These are phyloP conservation scores for Phytophthora aleatoria DNA, from an alignment of 352 stramenopile species.

Conservation along the genomic window DNA sequence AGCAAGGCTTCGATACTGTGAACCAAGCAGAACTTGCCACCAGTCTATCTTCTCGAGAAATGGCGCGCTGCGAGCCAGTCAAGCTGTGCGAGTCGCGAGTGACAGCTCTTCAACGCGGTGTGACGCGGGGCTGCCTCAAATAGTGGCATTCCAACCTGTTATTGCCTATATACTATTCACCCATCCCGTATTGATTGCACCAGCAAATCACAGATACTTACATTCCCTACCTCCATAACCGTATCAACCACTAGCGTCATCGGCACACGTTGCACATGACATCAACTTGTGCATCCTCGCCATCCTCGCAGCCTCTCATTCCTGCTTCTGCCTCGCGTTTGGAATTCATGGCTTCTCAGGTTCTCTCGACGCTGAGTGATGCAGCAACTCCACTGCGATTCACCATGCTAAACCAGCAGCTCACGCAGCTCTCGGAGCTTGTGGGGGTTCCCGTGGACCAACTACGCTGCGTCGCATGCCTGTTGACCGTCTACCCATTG, in stretches of 20 bases:
- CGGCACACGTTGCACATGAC: constrained; percentile 25
- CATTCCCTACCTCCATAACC: not conserved
- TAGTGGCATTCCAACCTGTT: constrained; percentile 3
- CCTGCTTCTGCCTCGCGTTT: constrained; percentile 13
- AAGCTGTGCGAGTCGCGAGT: constrained; percentile 3
- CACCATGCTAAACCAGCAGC: constrained; percentile 48
- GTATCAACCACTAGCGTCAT: constrained; percentile 20
- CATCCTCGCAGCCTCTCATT: constrained; percentile 31
- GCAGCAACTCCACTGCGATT: constrained; percentile 61
- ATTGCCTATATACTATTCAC: constrained; percentile 4
- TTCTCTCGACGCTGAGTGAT: constrained; percentile 31
- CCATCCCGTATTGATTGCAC: constrained; percentile 1
- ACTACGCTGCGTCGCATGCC: constrained; percentile 83
- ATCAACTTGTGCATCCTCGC: constrained; percentile 17
- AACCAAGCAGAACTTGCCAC: not conserved
- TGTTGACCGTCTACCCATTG: constrained; percentile 94
- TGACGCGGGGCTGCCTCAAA: constrained; percentile 8
- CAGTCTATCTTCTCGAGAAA: not conserved
- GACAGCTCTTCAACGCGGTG: constrained; percentile 12
- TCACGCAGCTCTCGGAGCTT: constrained; percentile 36
- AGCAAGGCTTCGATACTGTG: constrained; percentile 12
- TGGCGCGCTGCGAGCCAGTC: constrained; percentile 6
- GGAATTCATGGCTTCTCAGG: constrained; percentile 16
- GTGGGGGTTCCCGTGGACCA: constrained; percentile 63
- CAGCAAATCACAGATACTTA: too few relatives aligned